Evolutionary conservation across 164 flowering plant species (phyloP).

Genomic region (Chloranthus sessilifolius): DNA sequence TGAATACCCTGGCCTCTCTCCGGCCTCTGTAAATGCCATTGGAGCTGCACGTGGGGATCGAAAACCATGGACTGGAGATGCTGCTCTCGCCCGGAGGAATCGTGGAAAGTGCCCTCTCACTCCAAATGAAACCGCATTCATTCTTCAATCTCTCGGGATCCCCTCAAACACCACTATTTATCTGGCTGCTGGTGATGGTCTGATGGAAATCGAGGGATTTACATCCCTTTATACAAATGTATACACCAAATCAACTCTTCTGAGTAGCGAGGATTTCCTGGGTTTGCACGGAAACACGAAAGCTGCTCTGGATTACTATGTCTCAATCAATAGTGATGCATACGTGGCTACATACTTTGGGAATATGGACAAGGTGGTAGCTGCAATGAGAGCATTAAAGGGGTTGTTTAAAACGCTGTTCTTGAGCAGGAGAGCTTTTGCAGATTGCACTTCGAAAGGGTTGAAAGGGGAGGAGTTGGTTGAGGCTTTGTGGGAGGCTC

Average conservation of each 20-base stretch:
- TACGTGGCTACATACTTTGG: slow-evolving; percentile 95
- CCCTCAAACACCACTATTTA: slow-evolving; percentile 79
- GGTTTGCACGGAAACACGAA: slow-evolving; percentile 97
- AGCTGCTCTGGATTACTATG: slow-evolving; percentile 90
- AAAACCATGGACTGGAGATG: slow-evolving; percentile 86
- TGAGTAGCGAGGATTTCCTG: slow-evolving; percentile 54
- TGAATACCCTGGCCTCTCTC: slow-evolving; percentile 60
- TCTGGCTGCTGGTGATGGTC: slow-evolving; percentile 93
- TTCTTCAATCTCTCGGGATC: slow-evolving; percentile 67
- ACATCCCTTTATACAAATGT: slow-evolving; percentile 67
- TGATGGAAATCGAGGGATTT: slow-evolving; percentile 83
- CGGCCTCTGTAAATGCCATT: slow-evolving; percentile 54
- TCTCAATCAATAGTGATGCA: slow-evolving; percentile 85
- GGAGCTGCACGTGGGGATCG: slow-evolving; percentile 68
- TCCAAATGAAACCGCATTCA: slow-evolving; percentile 78
- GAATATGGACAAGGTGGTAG: slow-evolving; percentile 99
- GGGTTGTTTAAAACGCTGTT: slow-evolving; percentile 69
- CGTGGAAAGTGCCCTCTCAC: slow-evolving; percentile 97
- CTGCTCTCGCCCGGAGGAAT: slow-evolving; percentile 73
- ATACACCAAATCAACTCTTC: slow-evolving; percentile 69
- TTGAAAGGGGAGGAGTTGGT: slow-evolving; percentile 46
- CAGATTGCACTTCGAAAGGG: slow-evolving; percentile 47
- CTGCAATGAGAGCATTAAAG: slow-evolving; percentile 81
- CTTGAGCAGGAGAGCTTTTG: slow-evolving; percentile 72
- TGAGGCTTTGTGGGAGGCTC: slow-evolving; percentile 67